Base-by-base conservation (phyloP, 257 asterid genomes). In the Leptodermis oblonga region DNA sequence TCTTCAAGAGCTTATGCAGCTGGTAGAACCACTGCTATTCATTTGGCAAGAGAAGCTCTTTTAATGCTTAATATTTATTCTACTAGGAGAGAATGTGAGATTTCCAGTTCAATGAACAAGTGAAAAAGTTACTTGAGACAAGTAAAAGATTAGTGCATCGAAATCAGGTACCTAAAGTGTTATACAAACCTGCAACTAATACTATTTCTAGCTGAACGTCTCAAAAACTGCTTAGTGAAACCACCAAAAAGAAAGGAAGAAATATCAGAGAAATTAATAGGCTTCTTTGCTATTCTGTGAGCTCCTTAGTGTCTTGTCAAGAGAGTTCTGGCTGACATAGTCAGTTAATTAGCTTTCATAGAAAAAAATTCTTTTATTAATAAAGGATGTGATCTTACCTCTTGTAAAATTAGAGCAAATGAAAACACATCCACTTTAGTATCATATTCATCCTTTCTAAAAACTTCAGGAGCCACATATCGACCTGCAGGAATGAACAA, bases 381-480 rank as follows among this genome's bases (percentile, higher is more conserved):
- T 2, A 65, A 34, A 73, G 23, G 5, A 56, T 59, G 65, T 17
- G 62, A 23, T 39, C 62, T 48, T 72, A 90, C 98, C 98, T 94
- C 96, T 81, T 94, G 99, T 76, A 94, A 79, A 69, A 94, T 94
- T 56, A 94, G 76, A 55, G 92, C 96, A 82, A 91, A 94, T 64
- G 99, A 91, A 86, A 91, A 94, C 63, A 94, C 96, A 72, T 94
- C 99, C 68, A 91, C 99, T 86, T 91, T 91, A 14, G 97, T 91
- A 75, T 89, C 97, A 42, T 94, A 94, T 75, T 84, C 99, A 78
- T 94, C 92, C 62, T 89, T 82, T 77, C 73, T 89, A 85, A 79
- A 87, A 68, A 91, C 90, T 83, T 94, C 99, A 0, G 99, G 97
- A 80, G 99, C 97, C 78, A 87, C 77, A 77, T 94, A 94, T 60